phyloP scores from a whole-genome alignment of 2,329 filamentous ascomycete genomes.

The Calonectria leucothoes region DNA sequence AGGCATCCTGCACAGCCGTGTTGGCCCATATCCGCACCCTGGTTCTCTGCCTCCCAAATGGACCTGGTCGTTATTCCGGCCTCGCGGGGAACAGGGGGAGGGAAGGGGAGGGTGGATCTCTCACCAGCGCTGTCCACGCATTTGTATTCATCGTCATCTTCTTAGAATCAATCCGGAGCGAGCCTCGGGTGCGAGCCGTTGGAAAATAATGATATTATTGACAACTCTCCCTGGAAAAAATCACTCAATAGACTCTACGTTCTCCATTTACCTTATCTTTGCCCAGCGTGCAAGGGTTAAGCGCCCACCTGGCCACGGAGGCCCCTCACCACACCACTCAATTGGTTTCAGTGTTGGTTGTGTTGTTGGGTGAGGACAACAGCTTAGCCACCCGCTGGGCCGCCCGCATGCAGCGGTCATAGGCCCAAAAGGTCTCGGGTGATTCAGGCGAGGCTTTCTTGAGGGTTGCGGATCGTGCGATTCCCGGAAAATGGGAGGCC shows the following conservation, averaged over 20 bases:
- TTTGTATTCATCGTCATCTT: not conserved
- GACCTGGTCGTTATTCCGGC: slow-evolving; percentile 21
- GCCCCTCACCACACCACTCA: not conserved
- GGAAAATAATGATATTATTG: not conserved
- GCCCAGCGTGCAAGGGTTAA: not conserved
- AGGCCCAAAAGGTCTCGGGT: not conserved
- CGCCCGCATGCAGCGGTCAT: not conserved
- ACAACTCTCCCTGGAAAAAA: not conserved
- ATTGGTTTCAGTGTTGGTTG: slow-evolving; percentile 8
- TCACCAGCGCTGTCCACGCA: not conserved
- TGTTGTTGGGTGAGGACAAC: not conserved
- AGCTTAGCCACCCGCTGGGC: slow-evolving; percentile 2
- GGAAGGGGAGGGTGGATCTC: slow-evolving; percentile 26
- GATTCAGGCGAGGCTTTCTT: not conserved
- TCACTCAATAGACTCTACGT: not conserved
- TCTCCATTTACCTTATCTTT: not conserved
- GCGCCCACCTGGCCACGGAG: not conserved
- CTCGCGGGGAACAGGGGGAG: not conserved
- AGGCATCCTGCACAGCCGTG: slow-evolving; percentile 24
- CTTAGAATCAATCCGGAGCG: not conserved
- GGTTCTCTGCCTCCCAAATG: not conserved
- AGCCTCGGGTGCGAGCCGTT: no score
- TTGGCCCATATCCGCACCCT: not conserved
- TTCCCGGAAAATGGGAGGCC: not conserved
- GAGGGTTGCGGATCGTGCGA: not conserved